phyloP scores from a whole-genome alignment of 1,284 basidiomycete genomes.

The Papiliotrema terrestris region DNA sequence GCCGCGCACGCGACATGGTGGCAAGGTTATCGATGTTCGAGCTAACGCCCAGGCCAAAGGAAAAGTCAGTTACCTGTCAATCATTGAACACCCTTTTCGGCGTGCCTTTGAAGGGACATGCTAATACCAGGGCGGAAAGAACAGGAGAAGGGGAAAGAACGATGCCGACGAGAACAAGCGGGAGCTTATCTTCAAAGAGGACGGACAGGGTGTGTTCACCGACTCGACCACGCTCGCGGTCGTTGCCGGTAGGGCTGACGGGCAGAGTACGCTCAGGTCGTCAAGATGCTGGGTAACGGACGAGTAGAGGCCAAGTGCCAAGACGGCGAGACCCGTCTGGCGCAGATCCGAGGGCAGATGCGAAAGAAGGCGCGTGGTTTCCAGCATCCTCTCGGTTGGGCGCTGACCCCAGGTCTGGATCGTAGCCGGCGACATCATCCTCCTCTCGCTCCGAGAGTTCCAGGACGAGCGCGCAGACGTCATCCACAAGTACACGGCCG shows the following conservation, averaged over 20 bases:
- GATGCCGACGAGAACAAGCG: slow-evolving; percentile 98
- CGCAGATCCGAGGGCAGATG: slow-evolving; percentile 99
- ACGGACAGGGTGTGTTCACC: slow-evolving; percentile 71
- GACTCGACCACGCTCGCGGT: not conserved
- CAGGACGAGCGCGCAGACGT: slow-evolving; percentile 99
- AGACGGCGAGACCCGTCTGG: slow-evolving; percentile 95
- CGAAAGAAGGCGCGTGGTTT: slow-evolving; percentile 81
- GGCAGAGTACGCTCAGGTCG: slow-evolving; percentile 93
- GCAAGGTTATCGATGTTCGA: not conserved
- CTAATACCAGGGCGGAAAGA: slow-evolving; percentile 83
- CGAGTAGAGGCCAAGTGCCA: slow-evolving; percentile 96
- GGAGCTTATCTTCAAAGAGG: slow-evolving; percentile 97
- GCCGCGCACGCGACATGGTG: not conserved
- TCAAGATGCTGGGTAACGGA: slow-evolving; percentile 98
- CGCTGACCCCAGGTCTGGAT: slow-evolving; percentile 81
- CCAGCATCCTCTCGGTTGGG: not conserved
- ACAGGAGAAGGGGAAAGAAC: slow-evolving; percentile 99
- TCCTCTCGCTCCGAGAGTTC: slow-evolving; percentile 96
- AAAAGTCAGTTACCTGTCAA: slow-evolving; percentile 29
- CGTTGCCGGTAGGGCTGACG: not conserved
- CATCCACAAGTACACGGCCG: slow-evolving; percentile 97
- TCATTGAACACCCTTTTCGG: not conserved
- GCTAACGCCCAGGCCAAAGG: slow-evolving; percentile 34
- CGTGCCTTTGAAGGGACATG: not conserved
- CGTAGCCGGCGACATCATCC: slow-evolving; percentile 95